phyloP scores from a whole-genome alignment of 257 asterid species.

The Gentiana macrophylla region DNA sequence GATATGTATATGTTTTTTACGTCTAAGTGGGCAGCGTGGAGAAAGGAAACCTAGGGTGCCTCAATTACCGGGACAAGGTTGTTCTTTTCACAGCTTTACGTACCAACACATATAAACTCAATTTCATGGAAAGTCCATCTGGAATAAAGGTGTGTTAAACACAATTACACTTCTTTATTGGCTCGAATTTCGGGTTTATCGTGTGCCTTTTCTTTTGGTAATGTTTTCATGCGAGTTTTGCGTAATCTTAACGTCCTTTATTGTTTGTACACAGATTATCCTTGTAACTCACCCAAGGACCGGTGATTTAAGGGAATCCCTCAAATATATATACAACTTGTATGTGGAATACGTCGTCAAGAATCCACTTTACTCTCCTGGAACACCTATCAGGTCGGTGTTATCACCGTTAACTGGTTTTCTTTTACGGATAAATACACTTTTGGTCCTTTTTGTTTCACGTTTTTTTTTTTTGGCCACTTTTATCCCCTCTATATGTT shows the following conservation, averaged over 20 bases:
- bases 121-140: conserved; percentile 91
- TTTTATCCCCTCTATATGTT: too few relatives aligned
- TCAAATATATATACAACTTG: conserved; percentile 83
- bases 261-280: conserved; percentile 48
- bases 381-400: conserved; percentile 62
- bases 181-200: not conserved
- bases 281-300: conserved; percentile 88
- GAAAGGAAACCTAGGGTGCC: conserved; percentile 89
- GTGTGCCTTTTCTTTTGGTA: not conserved
- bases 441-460: too few relatives aligned
- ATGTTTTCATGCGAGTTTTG: not conserved
- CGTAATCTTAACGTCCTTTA: too few relatives aligned
- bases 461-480: too few relatives aligned
- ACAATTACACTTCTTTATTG: too few relatives aligned
- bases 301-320: conserved; percentile 80
- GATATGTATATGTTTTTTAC: too few relatives aligned
- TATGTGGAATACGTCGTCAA: conserved; percentile 90
- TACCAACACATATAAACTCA: conserved; percentile 75
- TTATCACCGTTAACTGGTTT: too few relatives aligned
- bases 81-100: conserved; percentile 93
- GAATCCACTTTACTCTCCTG: conserved; percentile 84
- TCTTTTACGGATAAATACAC: too few relatives aligned
- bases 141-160: conserved; percentile 69
- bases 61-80: conserved; percentile 88
- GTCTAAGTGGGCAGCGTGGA: conserved; percentile 40